These are phyloP conservation scores for Aspergillus sclerotiicarbonarius DNA, from an alignment of 495 filamentous ascomycete species.

Conservation along the genomic window DNA sequence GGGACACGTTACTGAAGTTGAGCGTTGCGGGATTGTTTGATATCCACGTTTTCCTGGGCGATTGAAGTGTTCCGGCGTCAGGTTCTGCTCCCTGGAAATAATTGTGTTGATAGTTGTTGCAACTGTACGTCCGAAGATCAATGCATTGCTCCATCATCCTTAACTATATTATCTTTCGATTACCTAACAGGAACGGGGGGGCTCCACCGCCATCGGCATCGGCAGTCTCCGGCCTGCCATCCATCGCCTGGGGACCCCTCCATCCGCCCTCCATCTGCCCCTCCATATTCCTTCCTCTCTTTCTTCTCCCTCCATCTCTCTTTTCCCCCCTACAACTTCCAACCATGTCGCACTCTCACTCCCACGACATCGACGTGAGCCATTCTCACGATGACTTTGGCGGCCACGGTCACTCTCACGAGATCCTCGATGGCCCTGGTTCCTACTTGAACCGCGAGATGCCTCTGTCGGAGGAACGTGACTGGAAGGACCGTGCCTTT, in stretches of 20 bases:
- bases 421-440: constrained; percentile 92
- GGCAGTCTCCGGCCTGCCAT: not conserved
- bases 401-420: constrained; percentile 93
- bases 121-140: not conserved
- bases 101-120: constrained; percentile 3
- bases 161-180: too few species aligned
- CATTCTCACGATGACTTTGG: constrained; percentile 66
- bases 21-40: constrained; percentile 23
- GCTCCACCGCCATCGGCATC: not conserved
- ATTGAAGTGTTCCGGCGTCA: constrained; percentile 36
- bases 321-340: not conserved
- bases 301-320: not conserved
- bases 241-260: not conserved
- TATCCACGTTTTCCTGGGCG: constrained; percentile 42
- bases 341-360: constrained; percentile 53
- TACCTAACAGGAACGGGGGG: not conserved
- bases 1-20: constrained; percentile 2
- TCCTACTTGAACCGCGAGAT: constrained; percentile 89
- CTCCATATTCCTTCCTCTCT: not conserved
- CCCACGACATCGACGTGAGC: constrained; percentile 48
- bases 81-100: constrained; percentile 20
- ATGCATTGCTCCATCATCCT: not conserved
- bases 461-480: constrained; percentile 81
- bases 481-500: constrained; percentile 90
- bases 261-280: constrained; percentile 2